Base-by-base conservation (phyloP, 805 yeast species). In the Pichia californica region DNA sequence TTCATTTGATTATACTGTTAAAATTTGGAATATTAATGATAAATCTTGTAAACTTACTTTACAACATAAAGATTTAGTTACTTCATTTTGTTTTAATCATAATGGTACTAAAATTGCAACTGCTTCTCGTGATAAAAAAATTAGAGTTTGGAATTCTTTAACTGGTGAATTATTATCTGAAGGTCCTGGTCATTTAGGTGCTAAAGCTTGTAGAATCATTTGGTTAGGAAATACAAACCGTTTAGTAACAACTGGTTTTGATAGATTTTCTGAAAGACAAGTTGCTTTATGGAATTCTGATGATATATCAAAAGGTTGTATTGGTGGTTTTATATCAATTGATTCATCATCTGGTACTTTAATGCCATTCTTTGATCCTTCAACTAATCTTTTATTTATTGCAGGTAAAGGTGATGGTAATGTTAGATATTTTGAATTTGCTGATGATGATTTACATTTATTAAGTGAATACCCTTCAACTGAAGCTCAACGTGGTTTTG, bases 351-450 rank as follows among this genome's bases (percentile, higher is more conserved):
- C 97, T 2, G 99, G 99, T 55, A 85, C 93, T 33, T 69, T 89
- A 62, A 84, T 93, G 76, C 99, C 99, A 25, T 77, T 84, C 56
- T 93, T 68, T 59, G 99, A 93, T 60, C 84, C 78, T 23, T 75
- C 84, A 29, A 88, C 85, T 36, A 77, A 81, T 44, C 77, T 89
- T 46, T 71, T 93, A 47, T 93, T 83, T 58, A 69, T 93, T 48
- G 98, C 95, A 27, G 99, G 99, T 54, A 91, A 93, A 64, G 97
- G 97, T 63, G 99, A 93, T 63, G 98, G 98, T 55, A 93, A 91
- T 62, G 87, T 93, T 56, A 85, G 96, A 58, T 91, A 91, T 67
- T 93, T 70, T 59, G 99, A 93, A 69, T 88, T 76, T 62, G 88
- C 81, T 49, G 78, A 85, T 55, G 97, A 91, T 56, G 83, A 81